Base-by-base conservation (phyloP, 139 green algal species). In the Auxenochlorella pyrenoidosa region DNA sequence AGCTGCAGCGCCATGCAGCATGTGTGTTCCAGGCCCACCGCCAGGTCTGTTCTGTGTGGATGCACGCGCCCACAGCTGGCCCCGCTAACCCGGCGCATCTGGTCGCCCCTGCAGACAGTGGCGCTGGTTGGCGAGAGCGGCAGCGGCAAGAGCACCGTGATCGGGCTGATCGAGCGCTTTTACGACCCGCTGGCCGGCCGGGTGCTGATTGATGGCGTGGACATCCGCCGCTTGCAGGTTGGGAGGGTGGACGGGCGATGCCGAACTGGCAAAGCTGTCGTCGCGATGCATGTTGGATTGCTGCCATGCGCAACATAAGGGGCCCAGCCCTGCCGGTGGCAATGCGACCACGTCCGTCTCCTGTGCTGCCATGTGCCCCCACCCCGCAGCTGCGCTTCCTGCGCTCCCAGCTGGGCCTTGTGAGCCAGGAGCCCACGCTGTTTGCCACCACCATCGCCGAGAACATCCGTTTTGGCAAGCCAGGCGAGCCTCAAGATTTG, bases 391-490 rank as follows among this genome's bases (percentile, higher is more conserved):
- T 99, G 30, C 40, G 75, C 22, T 98, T 93, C 93, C 93, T 99
- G 75, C 91, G 97, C 22, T 59, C 68, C 26, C 89, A 93, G 40
- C 40, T 95, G 41, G 88, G 88, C 0, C 77, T 93, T 36, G 96
- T 99, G 30, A 94, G 83, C 65, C 97, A 99, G 92, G 97, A 99
- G 94, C 96, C 96, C 10, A 95, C 92, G 12, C 95, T 99, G 58
- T 99, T 99, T 76, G 86, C 82, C 59, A 90, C 86, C 38, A 89
- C 86, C 38, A 90, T 92, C 83, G 38, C 80, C 58, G 91, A 98
- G 58, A 99, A 99, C 94, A 99, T 99, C 85, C 88, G 84, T 1
- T 95, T 94, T 77, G 96, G 93, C 81, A 90, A 86, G 70, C 75
- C 79, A 36, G 91, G 88, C n/a, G 30, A 65, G 65, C 13, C 30